These are phyloP conservation scores for Solanum okadae DNA, from an alignment of 257 asterid genomes.

Conservation along the genomic window DNA sequence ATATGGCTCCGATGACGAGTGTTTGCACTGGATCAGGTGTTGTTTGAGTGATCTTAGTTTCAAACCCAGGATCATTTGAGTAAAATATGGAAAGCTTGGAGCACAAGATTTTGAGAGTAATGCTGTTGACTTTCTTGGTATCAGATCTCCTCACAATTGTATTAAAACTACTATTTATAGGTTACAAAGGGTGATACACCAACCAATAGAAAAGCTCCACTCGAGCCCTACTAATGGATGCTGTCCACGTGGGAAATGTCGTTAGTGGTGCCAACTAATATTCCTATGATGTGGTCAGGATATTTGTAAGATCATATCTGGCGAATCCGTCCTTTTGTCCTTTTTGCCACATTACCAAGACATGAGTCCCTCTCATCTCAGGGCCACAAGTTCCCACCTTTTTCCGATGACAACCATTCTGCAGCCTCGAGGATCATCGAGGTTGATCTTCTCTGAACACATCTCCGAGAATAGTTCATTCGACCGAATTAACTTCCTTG, in stretches of 20 bases:
- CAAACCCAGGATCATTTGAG: neutral
- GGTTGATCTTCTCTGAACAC: neutral
- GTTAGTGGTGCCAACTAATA: neutral
- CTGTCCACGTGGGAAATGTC: neutral
- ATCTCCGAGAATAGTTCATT: neutral
- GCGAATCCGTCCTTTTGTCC: neutral
- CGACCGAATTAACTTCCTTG: neutral
- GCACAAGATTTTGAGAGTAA: neutral
- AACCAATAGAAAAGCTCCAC: neutral
- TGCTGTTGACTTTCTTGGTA: neutral
- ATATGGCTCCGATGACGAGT: neutral
- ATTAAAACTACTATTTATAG: no score
- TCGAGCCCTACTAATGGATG: neutral
- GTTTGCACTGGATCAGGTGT: neutral
- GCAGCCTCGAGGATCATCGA: neutral
- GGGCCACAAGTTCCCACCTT: neutral
- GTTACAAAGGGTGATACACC: neutral
- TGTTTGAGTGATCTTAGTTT: neutral
- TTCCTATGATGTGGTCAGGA: neutral
- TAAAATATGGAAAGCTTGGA: neutral
- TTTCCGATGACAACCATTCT: neutral
- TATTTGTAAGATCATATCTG: neutral
- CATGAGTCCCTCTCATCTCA: neutral
- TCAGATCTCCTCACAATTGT: neutral
- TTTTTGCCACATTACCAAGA: neutral